Evolutionary conservation across 2,329 filamentous ascomycete genomes (phyloP).

Genomic region (Fusarium aywerte): DNA sequence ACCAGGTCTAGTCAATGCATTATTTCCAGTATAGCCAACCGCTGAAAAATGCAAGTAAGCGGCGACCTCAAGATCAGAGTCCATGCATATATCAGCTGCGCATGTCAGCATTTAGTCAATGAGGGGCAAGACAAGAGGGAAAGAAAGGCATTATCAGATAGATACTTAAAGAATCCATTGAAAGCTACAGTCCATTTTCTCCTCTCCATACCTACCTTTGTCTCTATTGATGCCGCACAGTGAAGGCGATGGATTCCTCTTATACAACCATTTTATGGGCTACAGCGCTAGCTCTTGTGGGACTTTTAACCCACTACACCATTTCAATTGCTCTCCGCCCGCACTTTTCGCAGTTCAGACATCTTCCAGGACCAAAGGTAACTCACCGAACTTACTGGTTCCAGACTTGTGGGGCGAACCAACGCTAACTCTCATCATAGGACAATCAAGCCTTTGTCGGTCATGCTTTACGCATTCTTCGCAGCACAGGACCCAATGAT

Average conservation of each 20-base stretch:
- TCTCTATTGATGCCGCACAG: too few relatives aligned
- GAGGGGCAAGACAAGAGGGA: neutral
- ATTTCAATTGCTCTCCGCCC: neutral
- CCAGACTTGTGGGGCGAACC: fast-evolving
- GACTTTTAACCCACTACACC: neutral
- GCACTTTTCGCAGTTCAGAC: neutral
- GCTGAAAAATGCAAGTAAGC: neutral
- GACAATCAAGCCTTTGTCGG: conserved; percentile 3
- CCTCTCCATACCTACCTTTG: too few relatives aligned
- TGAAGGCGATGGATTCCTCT: neutral
- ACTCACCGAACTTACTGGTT: fast-evolving
- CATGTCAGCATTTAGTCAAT: neutral
- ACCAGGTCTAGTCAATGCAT: neutral
- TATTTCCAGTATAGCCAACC: neutral
- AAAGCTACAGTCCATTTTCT: too few relatives aligned
- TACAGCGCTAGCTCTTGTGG: fast-evolving
- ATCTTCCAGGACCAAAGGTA: conserved; percentile 18
- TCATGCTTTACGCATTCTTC: conserved; percentile 11
- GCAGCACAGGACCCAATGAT: conserved; percentile 10
- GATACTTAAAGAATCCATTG: neutral
- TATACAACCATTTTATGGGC: neutral
- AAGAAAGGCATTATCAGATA: too few relatives aligned
- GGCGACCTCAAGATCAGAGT: neutral
- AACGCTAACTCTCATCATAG: neutral
- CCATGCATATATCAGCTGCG: neutral